Evolutionary conservation across 495 filamentous ascomycete genomes (phyloP).

Genomic region (Penicillium cinerascens): DNA sequence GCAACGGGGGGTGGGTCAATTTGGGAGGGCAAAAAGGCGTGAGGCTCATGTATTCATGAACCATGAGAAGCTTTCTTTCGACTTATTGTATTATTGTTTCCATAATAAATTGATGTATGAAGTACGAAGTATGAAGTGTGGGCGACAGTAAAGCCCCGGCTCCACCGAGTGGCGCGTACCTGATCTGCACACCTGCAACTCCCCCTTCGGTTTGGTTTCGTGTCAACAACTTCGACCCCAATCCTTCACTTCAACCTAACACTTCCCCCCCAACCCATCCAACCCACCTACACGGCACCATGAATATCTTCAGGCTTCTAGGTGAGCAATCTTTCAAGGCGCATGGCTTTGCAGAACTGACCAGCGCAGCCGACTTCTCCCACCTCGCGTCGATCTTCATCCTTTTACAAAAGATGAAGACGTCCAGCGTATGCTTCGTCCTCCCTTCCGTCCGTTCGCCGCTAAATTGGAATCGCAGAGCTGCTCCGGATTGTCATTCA

Average conservation of each 20-base stretch:
- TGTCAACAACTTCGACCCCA: conserved; percentile 27
- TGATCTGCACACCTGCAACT: conserved; percentile 21
- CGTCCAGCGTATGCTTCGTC: conserved; percentile 64
- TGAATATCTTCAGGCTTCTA: conserved; percentile 88
- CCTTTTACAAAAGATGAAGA: conserved; percentile 91
- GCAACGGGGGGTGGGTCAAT: not conserved
- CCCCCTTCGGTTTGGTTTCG: conserved; percentile 26
- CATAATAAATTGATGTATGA: not conserved
- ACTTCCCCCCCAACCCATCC: not conserved
- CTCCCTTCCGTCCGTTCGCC: not conserved
- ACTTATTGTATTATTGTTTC: too few species aligned
- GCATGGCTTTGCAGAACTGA: conserved; percentile 7
- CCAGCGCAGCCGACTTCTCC: conserved; percentile 76
- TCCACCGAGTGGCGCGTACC: conserved; percentile 13
- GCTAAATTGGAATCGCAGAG: conserved; percentile 54
- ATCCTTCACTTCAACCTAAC: not conserved
- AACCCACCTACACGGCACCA: conserved; percentile 29
- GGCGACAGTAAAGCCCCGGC: not conserved
- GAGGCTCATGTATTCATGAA: not conserved
- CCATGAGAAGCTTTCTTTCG: too few species aligned
- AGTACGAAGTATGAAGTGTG: not conserved
- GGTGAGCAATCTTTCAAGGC: conserved; percentile 49
- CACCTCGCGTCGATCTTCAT: conserved; percentile 94
- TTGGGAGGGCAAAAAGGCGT: not conserved
- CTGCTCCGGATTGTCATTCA: conserved; percentile 95